phyloP scores from a whole-genome alignment of 106 monocot genomes.

The Triglochin maritima region DNA sequence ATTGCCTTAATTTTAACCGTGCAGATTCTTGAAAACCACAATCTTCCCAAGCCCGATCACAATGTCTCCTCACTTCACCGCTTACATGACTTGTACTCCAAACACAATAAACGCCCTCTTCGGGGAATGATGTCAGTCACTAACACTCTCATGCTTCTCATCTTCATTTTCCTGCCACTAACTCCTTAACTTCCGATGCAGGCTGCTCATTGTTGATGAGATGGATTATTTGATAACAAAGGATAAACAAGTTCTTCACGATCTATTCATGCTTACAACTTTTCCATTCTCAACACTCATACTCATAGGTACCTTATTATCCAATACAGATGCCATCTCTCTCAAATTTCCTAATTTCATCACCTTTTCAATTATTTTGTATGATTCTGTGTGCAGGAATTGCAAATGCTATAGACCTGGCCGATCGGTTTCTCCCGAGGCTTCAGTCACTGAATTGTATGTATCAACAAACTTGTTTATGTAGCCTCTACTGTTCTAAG shows the following conservation, averaged over 20 bases:
- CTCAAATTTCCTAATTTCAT: background rate
- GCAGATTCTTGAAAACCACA: conserved; percentile 57
- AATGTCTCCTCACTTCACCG: conserved; percentile 39
- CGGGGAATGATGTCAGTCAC: conserved; percentile 57
- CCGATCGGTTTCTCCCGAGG: conserved; percentile 91
- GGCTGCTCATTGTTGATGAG: conserved; percentile 68
- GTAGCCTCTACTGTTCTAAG: background rate
- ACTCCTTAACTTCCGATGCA: background rate
- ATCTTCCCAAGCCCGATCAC: conserved; percentile 22
- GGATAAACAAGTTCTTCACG: conserved; percentile 77
- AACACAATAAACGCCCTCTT: conserved; percentile 18
- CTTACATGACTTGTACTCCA: conserved; percentile 49
- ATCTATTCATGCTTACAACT: conserved; percentile 96
- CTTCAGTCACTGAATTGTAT: conserved; percentile 90
- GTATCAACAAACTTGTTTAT: background rate
- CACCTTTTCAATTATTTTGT: background rate
- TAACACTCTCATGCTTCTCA: background rate
- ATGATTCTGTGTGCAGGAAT: conserved; percentile 44
- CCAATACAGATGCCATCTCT: background rate
- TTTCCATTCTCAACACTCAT: conserved; percentile 64
- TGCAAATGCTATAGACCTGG: conserved; percentile 91
- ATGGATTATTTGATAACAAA: conserved; percentile 95
- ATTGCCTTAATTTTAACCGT: conserved; percentile 5
- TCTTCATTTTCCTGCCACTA: background rate
- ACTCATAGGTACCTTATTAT: conserved; percentile 57